Conservation (phyloP, 1,284 basidiomycete species). For the Ustilago tritici region DNA sequence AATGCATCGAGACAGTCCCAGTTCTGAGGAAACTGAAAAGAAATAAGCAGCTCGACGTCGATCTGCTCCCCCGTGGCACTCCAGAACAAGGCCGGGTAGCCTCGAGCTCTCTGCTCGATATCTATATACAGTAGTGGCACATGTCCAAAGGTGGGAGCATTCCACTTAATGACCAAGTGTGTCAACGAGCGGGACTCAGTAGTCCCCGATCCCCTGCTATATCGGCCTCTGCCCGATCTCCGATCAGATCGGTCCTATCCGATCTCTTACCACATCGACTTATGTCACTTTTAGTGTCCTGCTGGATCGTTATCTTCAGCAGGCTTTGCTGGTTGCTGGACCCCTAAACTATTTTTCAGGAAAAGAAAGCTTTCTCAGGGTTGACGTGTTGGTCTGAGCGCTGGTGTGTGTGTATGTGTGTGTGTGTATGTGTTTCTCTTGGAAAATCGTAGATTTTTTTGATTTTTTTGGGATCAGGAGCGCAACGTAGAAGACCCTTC, state of each 20-base stretch:
- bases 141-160: no score
- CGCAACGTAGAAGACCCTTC: slow-evolving; percentile 4
- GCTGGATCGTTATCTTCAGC: no score
- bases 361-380: not conserved
- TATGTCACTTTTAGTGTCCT: no score
- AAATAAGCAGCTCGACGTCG: not conserved
- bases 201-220: no score
- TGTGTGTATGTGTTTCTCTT: not conserved
- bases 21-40: not conserved
- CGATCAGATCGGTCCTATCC: no score
- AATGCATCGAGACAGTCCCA: slow-evolving; percentile 3
- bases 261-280: no score
- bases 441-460: not conserved
- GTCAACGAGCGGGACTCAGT: no score
- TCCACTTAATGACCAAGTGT: no score
- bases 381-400: slow-evolving; percentile 3
- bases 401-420: not conserved
- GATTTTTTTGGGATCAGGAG: not conserved
- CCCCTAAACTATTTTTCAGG: not conserved
- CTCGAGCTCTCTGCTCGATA: no score
- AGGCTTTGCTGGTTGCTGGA: slow-evolving; percentile 4
- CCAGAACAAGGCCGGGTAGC: not conserved
- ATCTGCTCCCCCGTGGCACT: not conserved
- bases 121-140: not conserved
- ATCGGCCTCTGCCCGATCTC: no score